A percentile compares a stretch with the other conserved stretches of the same genome.
Evolutionary conservation across 2,329 filamentous ascomycete genomes (phyloP).

Genomic region (Westerdykella ornata): DNA sequence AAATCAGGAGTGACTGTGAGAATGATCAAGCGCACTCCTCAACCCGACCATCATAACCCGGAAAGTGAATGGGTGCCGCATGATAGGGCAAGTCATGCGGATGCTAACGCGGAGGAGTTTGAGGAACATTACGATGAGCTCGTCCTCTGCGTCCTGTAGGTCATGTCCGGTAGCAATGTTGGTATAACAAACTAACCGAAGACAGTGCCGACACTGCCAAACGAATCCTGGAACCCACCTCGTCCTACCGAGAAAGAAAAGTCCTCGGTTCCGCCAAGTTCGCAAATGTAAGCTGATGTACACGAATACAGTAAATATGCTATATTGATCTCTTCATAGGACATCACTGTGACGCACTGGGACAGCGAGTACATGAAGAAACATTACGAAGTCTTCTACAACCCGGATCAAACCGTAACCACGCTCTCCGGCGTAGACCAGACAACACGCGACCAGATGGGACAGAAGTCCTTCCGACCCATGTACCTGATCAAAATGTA

Average conservation of each 20-base stretch:
- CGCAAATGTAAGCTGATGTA: conserved; percentile 43
- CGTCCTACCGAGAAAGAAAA: conserved; percentile 55
- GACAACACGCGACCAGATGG: conserved; percentile 39
- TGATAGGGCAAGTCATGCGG: conserved; percentile 33
- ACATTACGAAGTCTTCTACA: conserved; percentile 60
- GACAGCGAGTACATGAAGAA: conserved; percentile 59
- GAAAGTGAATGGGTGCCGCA: conserved; percentile 41
- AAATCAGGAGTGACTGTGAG: conserved; percentile 48
- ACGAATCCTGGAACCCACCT: conserved; percentile 52
- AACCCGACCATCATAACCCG: conserved; percentile 40
- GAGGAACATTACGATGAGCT: conserved; percentile 57
- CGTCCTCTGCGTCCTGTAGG: conserved; percentile 54
- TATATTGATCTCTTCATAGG: conserved; percentile 19
- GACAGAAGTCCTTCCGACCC: conserved; percentile 51
- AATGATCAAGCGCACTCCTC: conserved; percentile 40
- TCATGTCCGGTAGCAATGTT: conserved; percentile 16
- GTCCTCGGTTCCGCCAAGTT: conserved; percentile 66
- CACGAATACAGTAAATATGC: not conserved
- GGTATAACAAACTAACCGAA: not conserved
- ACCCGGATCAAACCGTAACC: conserved; percentile 42
- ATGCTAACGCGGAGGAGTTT: conserved; percentile 37
- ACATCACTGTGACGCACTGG: conserved; percentile 63
- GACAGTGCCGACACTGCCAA: conserved; percentile 49
- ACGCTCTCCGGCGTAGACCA: conserved; percentile 40
- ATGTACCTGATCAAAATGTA: conserved; percentile 63